Conservation (phyloP, 805 yeast species). For the Blastobotrys peoriensis region DNA sequence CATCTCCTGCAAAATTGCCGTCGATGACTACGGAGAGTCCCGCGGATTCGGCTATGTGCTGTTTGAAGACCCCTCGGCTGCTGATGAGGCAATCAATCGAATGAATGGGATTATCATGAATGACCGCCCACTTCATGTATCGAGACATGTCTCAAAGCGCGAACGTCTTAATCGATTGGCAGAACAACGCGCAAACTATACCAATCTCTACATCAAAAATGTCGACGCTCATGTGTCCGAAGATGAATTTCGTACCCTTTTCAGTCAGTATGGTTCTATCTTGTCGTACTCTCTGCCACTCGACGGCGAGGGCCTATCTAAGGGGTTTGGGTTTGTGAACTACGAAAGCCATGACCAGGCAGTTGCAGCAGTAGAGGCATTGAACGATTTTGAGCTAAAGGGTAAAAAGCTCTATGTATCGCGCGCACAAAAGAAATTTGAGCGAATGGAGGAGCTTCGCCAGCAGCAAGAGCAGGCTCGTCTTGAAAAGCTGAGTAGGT, state of each 20-base stretch:
- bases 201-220: constrained; percentile 49
- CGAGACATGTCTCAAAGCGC: constrained; percentile 58
- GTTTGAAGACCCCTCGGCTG: constrained; percentile 50
- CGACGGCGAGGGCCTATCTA: constrained; percentile 28
- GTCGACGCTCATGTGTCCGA: constrained; percentile 38
- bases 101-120: constrained; percentile 43
- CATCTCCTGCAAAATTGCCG: constrained; percentile 44
- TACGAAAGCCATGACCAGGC: constrained; percentile 38
- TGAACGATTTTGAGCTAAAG: constrained; percentile 39
- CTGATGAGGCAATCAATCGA: constrained; percentile 53
- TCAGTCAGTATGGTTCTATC: constrained; percentile 43
- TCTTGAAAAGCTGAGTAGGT: constrained; percentile 30
- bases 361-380: constrained; percentile 42
- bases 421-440: constrained; percentile 41
- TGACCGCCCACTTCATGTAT: constrained; percentile 38
- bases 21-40: constrained; percentile 40
- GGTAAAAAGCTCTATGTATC: constrained; percentile 36
- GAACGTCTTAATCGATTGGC: constrained; percentile 50
- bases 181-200: constrained; percentile 42
- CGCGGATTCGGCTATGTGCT: constrained; percentile 65
- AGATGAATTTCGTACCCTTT: constrained; percentile 37
- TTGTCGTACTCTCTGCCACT: constrained; percentile 50
- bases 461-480: constrained; percentile 13
- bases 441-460: constrained; percentile 21
- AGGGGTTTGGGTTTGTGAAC: constrained; percentile 57